phyloP scores from a whole-genome alignment of 2,329 filamentous ascomycete genomes.

The Clonostachys rosea region DNA sequence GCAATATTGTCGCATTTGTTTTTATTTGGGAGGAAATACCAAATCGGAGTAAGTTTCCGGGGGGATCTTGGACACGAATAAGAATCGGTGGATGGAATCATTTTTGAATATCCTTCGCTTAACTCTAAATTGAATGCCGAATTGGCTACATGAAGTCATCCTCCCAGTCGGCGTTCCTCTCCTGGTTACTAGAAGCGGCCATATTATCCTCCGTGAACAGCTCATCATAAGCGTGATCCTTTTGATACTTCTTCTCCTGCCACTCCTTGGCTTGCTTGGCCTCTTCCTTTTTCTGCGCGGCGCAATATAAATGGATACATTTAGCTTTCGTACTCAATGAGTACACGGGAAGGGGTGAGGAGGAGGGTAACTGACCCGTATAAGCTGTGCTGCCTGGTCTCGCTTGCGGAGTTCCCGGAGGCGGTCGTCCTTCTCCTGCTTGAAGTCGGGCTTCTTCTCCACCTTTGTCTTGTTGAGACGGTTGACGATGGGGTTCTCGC shows the following conservation, averaged over 20 bases:
- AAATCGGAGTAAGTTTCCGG: too few relatives aligned
- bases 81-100: too few relatives aligned
- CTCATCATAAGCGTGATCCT: constrained; percentile 97
- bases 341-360: background rate
- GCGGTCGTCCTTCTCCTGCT: constrained; percentile 75
- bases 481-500: constrained; percentile 91
- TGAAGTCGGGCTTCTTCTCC: constrained; percentile 81
- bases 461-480: constrained; percentile 95
- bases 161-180: constrained; percentile 70
- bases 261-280: constrained; percentile 69
- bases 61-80: too few relatives aligned
- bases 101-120: too few relatives aligned
- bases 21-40: too few relatives aligned
- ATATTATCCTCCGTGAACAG: constrained; percentile 81
- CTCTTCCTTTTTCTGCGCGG: constrained; percentile 68
- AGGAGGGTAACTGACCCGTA: constrained; percentile 46
- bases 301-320: background rate
- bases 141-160: constrained; percentile 83
- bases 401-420: constrained; percentile 66
- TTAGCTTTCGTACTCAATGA: too few relatives aligned
- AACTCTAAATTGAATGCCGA: too few relatives aligned
- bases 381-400: constrained; percentile 59
- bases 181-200: constrained; percentile 76
- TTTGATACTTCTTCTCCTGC: constrained; percentile 87
- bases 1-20: too few relatives aligned